These are phyloP conservation scores for Eucalyptus cloeziana DNA, from an alignment of 345 rosid species.

Conservation along the genomic window DNA sequence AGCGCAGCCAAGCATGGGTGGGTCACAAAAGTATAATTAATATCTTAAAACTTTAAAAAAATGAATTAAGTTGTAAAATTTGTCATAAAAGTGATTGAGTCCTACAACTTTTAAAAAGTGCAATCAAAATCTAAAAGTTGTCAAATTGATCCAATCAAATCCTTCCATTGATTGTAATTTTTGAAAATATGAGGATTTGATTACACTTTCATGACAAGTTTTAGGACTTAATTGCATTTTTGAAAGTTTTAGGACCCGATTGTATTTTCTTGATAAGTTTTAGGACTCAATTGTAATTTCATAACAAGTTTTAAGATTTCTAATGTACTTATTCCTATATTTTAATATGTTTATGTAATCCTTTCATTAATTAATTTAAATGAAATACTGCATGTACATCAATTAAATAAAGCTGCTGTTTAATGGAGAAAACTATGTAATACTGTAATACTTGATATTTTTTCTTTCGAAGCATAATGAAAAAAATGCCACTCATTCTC, in stretches of 20 bases:
- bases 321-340: accelerated
- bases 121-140: accelerated
- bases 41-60: accelerated
- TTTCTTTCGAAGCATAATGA: too few species aligned
- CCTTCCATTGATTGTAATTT: accelerated
- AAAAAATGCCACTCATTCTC: too few species aligned
- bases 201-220: accelerated
- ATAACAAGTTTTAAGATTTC: too few species aligned
- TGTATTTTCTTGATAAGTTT: accelerated
- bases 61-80: too few species aligned
- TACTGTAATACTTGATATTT: too few species aligned
- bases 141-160: too few species aligned
- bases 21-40: too few species aligned
- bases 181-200: too few species aligned
- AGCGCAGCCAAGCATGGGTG: too few species aligned
- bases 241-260: accelerated
- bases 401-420: not conserved
- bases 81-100: accelerated
- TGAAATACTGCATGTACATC: not conserved
- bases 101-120: accelerated
- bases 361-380: too few species aligned
- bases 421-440: not conserved
- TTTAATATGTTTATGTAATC: too few species aligned
- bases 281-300: too few species aligned
- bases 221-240: accelerated